phyloP scores from a whole-genome alignment of 1,284 basidiomycete genomes.

The Tylopilus sp. region DNA sequence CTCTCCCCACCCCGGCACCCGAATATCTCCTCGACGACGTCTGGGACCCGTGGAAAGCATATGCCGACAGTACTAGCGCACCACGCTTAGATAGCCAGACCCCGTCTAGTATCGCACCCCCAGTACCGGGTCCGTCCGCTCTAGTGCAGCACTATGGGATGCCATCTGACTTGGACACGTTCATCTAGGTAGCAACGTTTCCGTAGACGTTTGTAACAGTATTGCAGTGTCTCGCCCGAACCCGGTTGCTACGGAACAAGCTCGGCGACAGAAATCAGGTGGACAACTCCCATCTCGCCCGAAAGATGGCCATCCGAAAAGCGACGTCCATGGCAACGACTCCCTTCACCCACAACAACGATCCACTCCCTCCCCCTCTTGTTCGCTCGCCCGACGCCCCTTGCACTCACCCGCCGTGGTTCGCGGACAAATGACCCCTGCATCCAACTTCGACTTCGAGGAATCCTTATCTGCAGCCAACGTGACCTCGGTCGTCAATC shows the following conservation, averaged over 20 bases:
- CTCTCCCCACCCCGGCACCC: background rate
- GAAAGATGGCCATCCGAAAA: slow-evolving; percentile 10
- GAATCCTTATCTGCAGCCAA: slow-evolving; percentile 31
- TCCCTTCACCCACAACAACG: slow-evolving; percentile 8
- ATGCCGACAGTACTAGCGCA: background rate
- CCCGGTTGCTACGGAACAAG: slow-evolving; percentile 23
- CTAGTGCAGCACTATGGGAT: background rate
- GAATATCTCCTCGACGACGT: slow-evolving; percentile 8
- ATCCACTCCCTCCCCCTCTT: background rate
- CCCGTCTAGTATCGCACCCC: background rate
- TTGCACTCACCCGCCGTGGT: slow-evolving; percentile 19
- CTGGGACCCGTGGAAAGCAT: slow-evolving; percentile 28
- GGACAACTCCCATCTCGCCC: slow-evolving; percentile 2
- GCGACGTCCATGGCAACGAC: slow-evolving; percentile 19
- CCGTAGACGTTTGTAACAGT: slow-evolving; percentile 1
- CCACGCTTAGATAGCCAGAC: slow-evolving; percentile 6
- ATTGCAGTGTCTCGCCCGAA: background rate
- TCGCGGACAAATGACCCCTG: slow-evolving; percentile 19
- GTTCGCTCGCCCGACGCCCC: background rate
- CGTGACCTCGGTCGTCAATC: slow-evolving; percentile 33
- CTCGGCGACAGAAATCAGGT: slow-evolving; percentile 5
- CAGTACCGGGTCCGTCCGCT: slow-evolving; percentile 16
- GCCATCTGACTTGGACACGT: slow-evolving; percentile 1
- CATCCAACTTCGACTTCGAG: slow-evolving; percentile 26
- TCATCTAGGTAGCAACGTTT: slow-evolving; percentile 8